Evolutionary conservation across 805 yeast genomes (phyloP), one percentile per base, ranked within the genome.

Genomic region (Lachancea thermotolerans): DNA sequence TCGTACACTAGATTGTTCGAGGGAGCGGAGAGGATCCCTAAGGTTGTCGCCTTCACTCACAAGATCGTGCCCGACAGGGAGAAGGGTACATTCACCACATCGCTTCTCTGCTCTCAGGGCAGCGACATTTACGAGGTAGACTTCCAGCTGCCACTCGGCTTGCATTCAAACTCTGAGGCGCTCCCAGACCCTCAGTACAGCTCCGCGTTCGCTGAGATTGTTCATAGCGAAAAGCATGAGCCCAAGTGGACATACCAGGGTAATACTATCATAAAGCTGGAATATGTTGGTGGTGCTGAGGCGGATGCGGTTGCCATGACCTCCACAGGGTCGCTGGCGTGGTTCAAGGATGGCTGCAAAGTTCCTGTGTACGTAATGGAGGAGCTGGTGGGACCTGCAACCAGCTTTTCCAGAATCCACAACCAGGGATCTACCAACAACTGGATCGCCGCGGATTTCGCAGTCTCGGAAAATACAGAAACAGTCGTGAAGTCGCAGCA

Each of bases 181-280:
- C 42, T 46, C 32, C 49, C 60, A 18, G 72, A 69, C 34, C 89
- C 88, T 3, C 90, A 82, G 55, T 70, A 71, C 41, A 95, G 83
- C 35, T 91, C 82, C 48, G 88, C 82, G 2, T 73, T 83, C 35
- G 81, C 76, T 21, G 87, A 79, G 46, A 49, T 52, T n/a, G 44
- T 56, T 28, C 37, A 47, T 10, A 49, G 55, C 11, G 39, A 38
- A 14, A 25, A 21, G 11, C 25, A 21, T 16, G 36, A 42, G 28
- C 44, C 50, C 10, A 57, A 55, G 41, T 62, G 66, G 65, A 49
- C 52, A 10, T 62, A 58, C 40, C 57, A 54, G 12, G 67, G 65
- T 29, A 65, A 61, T 44, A 56, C 55, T 21, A 54, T 62, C 10
- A 54, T 54, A 4, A 61, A 61, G 46, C 44, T 62, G 51, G 41